A percentile compares a stretch with the other conserved stretches of the same genome.
Evolutionary conservation across 2,329 filamentous ascomycete species (phyloP).

Genomic region (Aureobasidium melanogenum): DNA sequence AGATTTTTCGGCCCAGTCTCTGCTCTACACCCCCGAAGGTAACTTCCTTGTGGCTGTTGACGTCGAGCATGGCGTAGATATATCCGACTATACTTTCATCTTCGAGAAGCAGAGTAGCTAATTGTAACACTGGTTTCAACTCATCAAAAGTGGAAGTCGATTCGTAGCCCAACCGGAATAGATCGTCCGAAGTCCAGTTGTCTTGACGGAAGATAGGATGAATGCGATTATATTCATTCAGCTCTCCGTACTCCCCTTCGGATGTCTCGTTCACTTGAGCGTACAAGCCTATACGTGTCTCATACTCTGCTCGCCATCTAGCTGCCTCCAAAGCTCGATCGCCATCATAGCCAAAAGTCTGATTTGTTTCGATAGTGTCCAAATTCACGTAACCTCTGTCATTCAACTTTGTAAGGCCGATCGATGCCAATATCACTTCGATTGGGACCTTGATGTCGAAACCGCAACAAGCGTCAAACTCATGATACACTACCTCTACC

Average conservation of each 20-base stretch:
- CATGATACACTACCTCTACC: neutral
- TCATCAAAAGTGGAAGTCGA: neutral
- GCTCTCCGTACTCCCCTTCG: neutral
- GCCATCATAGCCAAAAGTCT: neutral
- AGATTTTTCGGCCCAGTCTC: neutral
- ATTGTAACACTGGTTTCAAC: neutral
- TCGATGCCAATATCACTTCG: too few species aligned
- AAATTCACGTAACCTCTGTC: neutral
- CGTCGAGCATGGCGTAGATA: neutral
- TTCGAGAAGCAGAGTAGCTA: neutral
- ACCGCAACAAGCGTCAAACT: neutral
- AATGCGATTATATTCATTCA: neutral
- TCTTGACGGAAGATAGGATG: neutral
- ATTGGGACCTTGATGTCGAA: neutral
- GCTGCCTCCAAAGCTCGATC: neutral
- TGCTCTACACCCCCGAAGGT: neutral
- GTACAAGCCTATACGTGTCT: neutral
- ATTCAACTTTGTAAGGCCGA: neutral
- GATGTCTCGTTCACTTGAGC: neutral
- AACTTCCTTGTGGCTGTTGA: neutral
- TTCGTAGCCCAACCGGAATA: neutral
- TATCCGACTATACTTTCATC: neutral
- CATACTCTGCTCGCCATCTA: neutral
- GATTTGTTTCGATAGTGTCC: neutral
- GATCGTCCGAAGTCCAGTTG: neutral